These are phyloP conservation scores for Diaporthe aspalathi DNA, from an alignment of 2,329 filamentous ascomycete genomes.

Conservation along the genomic window DNA sequence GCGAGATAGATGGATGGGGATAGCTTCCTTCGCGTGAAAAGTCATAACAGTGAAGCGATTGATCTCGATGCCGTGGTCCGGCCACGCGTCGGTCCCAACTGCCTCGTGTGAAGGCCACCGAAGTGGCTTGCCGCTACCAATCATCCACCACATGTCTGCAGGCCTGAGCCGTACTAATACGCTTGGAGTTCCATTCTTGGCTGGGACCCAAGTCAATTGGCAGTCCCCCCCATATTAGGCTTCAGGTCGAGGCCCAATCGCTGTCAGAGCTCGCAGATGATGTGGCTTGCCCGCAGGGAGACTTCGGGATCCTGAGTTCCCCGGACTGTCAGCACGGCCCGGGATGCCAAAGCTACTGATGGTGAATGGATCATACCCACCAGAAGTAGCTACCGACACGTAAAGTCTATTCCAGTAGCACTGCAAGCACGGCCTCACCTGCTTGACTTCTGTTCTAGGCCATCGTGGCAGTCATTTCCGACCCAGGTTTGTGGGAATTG, in stretches of 20 bases:
- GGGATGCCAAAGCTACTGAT: not conserved
- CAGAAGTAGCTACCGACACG: not conserved
- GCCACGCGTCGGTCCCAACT: no score
- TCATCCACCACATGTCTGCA: not conserved
- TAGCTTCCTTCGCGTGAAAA: not conserved
- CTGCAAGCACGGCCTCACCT: not conserved
- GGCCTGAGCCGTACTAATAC: not conserved
- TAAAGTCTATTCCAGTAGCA: not conserved
- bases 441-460: not conserved
- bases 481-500: not conserved
- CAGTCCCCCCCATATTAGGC: not conserved
- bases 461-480: not conserved
- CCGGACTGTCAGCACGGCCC: not conserved
- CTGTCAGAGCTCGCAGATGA: not conserved
- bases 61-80: not conserved
- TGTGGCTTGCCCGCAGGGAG: not conserved
- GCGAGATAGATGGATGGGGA: not conserved
- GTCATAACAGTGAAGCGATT: not conserved
- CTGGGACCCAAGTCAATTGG: not conserved
- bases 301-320: not conserved
- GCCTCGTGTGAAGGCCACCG: not conserved
- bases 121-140: not conserved
- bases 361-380: not conserved
- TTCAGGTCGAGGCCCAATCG: not conserved
- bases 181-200: not conserved